A percentile compares a stretch with the other conserved stretches of the same genome.
Conservation (phyloP, 495 filamentous ascomycete genomes). For the Chaetomium cochliodes region DNA sequence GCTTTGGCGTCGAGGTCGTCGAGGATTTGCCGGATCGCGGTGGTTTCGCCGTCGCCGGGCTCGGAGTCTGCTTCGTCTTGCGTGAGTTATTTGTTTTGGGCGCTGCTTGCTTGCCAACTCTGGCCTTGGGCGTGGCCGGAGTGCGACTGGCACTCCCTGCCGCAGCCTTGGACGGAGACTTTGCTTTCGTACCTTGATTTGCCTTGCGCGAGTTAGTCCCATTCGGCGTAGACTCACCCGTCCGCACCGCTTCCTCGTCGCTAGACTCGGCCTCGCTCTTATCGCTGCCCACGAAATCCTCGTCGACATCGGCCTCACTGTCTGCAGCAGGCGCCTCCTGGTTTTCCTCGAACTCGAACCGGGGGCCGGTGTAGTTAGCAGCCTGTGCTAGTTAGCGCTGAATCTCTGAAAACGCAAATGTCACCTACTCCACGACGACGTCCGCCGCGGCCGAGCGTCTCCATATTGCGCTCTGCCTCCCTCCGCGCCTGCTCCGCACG, state of each 20-base stretch:
- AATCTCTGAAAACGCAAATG: background rate
- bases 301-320: slow-evolving; percentile 33
- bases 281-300: slow-evolving; percentile 37
- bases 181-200: slow-evolving; percentile 22
- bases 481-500: slow-evolving; percentile 72
- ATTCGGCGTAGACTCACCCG: slow-evolving; percentile 23
- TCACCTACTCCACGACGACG: slow-evolving; percentile 56
- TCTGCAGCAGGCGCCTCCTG: slow-evolving; percentile 32
- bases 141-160: slow-evolving; percentile 17
- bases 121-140: slow-evolving; percentile 6
- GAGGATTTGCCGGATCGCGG: slow-evolving; percentile 12
- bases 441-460: slow-evolving; percentile 81
- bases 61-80: slow-evolving; percentile 16
- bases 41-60: slow-evolving; percentile 28
- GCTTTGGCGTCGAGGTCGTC: slow-evolving; percentile 10
- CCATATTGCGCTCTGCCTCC: slow-evolving; percentile 60
- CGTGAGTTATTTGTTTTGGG: slow-evolving; percentile 18
- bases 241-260: slow-evolving; percentile 21
- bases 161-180: background rate
- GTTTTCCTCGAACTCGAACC: slow-evolving; percentile 33
- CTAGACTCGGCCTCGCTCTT: slow-evolving; percentile 32
- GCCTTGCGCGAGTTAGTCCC: slow-evolving; percentile 19
- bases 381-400: slow-evolving; percentile 30
- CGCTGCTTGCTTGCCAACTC: background rate
- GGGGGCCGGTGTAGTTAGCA: slow-evolving; percentile 29